Evolutionary conservation across 1,284 basidiomycete genomes (phyloP), one percentile per base, ranked within the genome.

Genomic region (Apiotrichum gracile): DNA sequence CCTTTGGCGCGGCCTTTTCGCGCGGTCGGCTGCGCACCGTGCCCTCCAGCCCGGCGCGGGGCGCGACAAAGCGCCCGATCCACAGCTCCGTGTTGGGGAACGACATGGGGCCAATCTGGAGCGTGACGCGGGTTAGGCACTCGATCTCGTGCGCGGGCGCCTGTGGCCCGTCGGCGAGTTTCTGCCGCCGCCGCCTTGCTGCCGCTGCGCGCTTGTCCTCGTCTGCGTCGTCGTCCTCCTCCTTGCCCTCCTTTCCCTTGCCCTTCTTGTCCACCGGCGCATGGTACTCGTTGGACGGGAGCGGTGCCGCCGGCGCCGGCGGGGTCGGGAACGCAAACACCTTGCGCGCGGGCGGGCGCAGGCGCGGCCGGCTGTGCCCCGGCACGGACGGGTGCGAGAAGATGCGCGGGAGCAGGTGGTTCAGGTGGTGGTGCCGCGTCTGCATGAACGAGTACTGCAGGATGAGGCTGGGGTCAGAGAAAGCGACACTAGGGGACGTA

Each of bases 71-170:
- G n/a, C 63, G 51, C 3, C 69, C 72, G 16, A 72, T 56, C 72
- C 72, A 73, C 5, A 73, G 57, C 51, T 72, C 70, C 3, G 69
- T 70, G 29, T 62, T 65, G 5, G 66, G 68, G 47, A 63, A 73
- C 13, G 63, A 64, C 27, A 73, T 63, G 1, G 70, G 67, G 25
- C 72, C 72, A 14, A 73, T 57, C 12, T 65, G 54, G 10, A 73
- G 49, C 4, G 64, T 70, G 3, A 67, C 64, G 12, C 72, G 54
- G 1, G 66, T 62, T 35, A 73, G 67, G 57, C 72, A 72, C 49
- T 72, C 69, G 21, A 68, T 70, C 55, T 73, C 70, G 46, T 73
- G 72, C 1, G 72, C 66, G 3, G 72, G 72, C 1, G 66, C 57
- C 37, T 61, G 59, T 16, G 49, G 47, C 7, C 66, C 63, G 26